Conservation (phyloP, 495 filamentous ascomycete species). For the Lasiosphaeriaceae sp. region DNA sequence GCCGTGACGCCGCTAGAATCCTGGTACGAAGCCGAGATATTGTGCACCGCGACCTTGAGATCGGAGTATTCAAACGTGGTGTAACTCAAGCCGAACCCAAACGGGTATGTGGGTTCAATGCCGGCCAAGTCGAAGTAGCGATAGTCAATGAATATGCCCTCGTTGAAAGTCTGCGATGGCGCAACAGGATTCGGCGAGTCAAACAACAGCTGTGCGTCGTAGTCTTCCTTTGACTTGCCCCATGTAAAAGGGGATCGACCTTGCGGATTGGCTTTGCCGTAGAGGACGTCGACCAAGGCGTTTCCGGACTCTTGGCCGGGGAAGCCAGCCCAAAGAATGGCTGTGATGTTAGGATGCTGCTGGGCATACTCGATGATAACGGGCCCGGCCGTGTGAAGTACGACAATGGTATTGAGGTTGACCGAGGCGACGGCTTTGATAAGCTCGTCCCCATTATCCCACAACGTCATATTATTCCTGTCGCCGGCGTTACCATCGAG, state of each 20-base stretch:
- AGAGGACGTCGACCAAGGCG: constrained; percentile 86
- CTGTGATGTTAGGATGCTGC: constrained; percentile 85
- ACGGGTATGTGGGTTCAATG: constrained; percentile 45
- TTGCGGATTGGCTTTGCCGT: constrained; percentile 51
- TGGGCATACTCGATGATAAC: constrained; percentile 76
- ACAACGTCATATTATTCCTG: constrained; percentile 88
- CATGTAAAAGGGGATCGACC: constrained; percentile 55
- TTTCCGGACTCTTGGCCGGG: constrained; percentile 92
- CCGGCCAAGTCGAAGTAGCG: constrained; percentile 44
- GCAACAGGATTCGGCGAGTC: constrained; percentile 23
- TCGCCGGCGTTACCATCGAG: constrained; percentile 86
- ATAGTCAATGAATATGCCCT: constrained; percentile 53
- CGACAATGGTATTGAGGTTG: constrained; percentile 89
- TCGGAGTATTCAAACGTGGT: constrained; percentile 38
- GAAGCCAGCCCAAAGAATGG: constrained; percentile 88
- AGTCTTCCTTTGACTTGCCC: constrained; percentile 45
- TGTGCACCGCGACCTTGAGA: constrained; percentile 14
- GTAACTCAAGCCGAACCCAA: constrained; percentile 48
- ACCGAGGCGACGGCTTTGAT: constrained; percentile 70
- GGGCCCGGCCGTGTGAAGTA: constrained; percentile 82
- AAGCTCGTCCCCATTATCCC: constrained; percentile 74
- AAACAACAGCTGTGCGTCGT: constrained; percentile 39
- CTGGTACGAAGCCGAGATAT: constrained; percentile 11
- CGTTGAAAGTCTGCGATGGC: constrained; percentile 39
- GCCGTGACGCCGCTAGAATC: constrained; percentile 22